Evolutionary conservation across 495 filamentous ascomycete genomes (phyloP), one percentile per base, ranked within the genome.

Genomic region (Penicillium arizonense): DNA sequence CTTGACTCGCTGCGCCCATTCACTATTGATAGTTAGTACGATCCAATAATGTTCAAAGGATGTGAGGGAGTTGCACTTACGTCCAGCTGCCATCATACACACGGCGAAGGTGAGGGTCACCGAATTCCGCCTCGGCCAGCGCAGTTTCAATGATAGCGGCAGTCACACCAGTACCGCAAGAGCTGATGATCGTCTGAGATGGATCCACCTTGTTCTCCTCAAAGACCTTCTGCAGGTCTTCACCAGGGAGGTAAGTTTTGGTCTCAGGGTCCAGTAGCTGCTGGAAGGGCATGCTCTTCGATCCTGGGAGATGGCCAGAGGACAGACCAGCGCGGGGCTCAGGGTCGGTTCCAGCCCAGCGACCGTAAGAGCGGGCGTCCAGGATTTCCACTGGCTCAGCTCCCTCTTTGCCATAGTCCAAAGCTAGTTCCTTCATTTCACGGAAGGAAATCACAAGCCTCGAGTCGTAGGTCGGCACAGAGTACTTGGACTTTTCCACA

Each of bases 41-140:
- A 46, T 48, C 20, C 5, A 21, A 8, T 26, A 26, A 46, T 13
- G 9, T 12, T 10, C 20, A 34, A 10, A 11, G 32, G 46, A 44
- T 48, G 41, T 13, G 37, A 42, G 26, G 5, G 9, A 11, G 33
- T 5, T 40, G 42, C 14, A 90, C 90, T 87, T 68, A 95, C 88
- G 93, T 96, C 94, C 94, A 97, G 62, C 91, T 96, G 13, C 94
- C 94, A 77, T 97, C 94, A 65, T 98, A 98, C 23, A 97, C 76
- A 62, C 81, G 85, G 53, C 88, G 82, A 37, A 83, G 84, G 33
- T 83, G 78, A 6, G 83, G 74, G 32, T 82, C 73, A 11, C 86
- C 87, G 63, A 82, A 90, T 20, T 85, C 87, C 14, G 92, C 91
- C 63, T 88, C 85, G 23, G 76, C 80, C 34, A 98, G 70, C 5